phyloP scores from a whole-genome alignment of 371 early-diverging fungal species.

The Mortierella sp. region DNA sequence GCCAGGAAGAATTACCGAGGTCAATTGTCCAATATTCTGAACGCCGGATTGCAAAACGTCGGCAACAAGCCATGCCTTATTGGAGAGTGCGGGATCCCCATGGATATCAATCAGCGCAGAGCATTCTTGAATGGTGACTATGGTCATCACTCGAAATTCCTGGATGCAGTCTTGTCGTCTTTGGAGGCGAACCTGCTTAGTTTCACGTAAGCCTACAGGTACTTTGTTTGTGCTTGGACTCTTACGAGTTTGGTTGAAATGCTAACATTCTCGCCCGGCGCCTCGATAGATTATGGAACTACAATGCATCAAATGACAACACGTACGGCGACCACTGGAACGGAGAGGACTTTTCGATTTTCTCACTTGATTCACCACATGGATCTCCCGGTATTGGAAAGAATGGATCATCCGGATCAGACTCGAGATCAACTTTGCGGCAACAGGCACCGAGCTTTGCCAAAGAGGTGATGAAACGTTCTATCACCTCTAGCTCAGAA shows the following conservation, averaged over 20 bases:
- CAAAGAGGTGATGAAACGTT: constrained; percentile 38
- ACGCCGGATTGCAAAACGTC: constrained; percentile 67
- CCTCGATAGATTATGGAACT: constrained; percentile 82
- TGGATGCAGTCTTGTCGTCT: constrained; percentile 79
- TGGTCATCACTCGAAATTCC: constrained; percentile 70
- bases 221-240: not conserved
- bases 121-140: constrained; percentile 81
- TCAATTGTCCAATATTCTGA: constrained; percentile 76
- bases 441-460: constrained; percentile 50
- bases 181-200: constrained; percentile 80
- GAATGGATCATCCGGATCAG: constrained; percentile 2
- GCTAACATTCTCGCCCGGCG: no score
- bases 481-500: constrained; percentile 21
- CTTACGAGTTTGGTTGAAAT: no score
- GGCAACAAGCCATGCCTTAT: constrained; percentile 75
- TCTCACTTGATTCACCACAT: constrained; percentile 58
- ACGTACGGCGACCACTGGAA: constrained; percentile 89
- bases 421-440: constrained; percentile 14
- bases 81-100: constrained; percentile 89
- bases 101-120: constrained; percentile 80
- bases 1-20: constrained; percentile 79
- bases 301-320: constrained; percentile 83
- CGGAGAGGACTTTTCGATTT: constrained; percentile 89
- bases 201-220: constrained; percentile 65
- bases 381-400: constrained; percentile 8